phyloP scores from a whole-genome alignment of 192 early-diverging fungal species.

The Entomortierella parvispora region DNA sequence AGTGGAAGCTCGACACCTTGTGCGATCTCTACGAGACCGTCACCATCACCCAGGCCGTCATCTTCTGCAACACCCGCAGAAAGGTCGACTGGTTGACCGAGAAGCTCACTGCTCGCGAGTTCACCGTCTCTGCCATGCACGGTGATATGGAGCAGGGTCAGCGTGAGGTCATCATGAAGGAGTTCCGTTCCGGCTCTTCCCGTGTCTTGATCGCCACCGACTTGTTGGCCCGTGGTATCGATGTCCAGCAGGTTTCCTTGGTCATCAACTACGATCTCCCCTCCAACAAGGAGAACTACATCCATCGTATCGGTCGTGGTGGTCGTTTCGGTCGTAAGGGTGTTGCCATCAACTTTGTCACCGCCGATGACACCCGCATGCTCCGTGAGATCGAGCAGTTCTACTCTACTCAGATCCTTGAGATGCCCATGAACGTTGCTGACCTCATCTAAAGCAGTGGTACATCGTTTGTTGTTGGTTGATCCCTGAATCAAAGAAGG shows the following conservation, averaged over 20 bases:
- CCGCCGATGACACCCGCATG: slow-evolving; percentile 91
- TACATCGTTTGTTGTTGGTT: background rate
- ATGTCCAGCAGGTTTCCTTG: slow-evolving; percentile 99
- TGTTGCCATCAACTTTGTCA: slow-evolving; percentile 99
- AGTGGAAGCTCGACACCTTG: slow-evolving; percentile 99
- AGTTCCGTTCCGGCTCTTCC: slow-evolving; percentile 97
- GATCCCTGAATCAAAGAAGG: slow-evolving; percentile 10
- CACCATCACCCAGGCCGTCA: slow-evolving; percentile 98
- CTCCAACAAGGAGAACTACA: slow-evolving; percentile 98
- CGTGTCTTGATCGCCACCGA: slow-evolving; percentile 99
- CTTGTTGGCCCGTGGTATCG: slow-evolving; percentile 98
- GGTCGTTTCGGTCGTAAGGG: slow-evolving; percentile 99
- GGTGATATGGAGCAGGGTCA: slow-evolving; percentile 98
- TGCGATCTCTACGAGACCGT: slow-evolving; percentile 99
- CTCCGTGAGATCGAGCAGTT: slow-evolving; percentile 87
- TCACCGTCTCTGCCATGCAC: slow-evolving; percentile 99
- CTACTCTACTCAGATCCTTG: slow-evolving; percentile 99
- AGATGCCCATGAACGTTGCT: slow-evolving; percentile 99
- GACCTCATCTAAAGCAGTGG: slow-evolving; percentile 69
- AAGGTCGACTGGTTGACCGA: slow-evolving; percentile 99
- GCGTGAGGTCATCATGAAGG: slow-evolving; percentile 98
- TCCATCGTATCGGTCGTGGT: slow-evolving; percentile 99
- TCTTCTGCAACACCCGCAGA: slow-evolving; percentile 99
- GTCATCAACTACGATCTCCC: slow-evolving; percentile 95
- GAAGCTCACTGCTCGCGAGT: slow-evolving; percentile 88